Base-by-base conservation (phyloP, 106 monocot species). In the Acorus gramineus region DNA sequence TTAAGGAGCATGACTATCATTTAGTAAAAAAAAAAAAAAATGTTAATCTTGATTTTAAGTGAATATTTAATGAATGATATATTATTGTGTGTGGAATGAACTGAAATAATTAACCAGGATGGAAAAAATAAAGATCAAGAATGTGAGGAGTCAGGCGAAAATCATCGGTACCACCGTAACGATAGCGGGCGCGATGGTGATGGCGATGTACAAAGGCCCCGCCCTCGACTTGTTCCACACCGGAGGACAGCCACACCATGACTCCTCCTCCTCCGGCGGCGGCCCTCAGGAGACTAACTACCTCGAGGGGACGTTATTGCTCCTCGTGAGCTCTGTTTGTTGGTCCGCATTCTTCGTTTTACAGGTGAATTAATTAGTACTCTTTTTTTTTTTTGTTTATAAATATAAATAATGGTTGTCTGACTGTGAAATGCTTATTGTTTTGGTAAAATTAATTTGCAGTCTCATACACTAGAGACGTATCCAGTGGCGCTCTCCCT, bases 401-500 rank as follows among this genome's bases (percentile, higher is more conserved):
- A 2, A 51, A 11, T 13, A 51, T 7, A 65, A 51, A 51, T 8
- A 8, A 11, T 28, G 28, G 28, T 28, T 28, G 28, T 28, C 28
- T 28, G 28, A 28, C 28, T 28, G 28, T 28, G 28, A 28, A 28
- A 28, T 28, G 28, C 28, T 28, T 28, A 28, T 28, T 28, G 28
- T 28, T 28, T 28, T 28, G 28, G 28, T 28, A 28, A 28, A 28
- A 28, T 28, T 28, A 28, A 28, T 28, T 5, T 79, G 61, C 62
- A 93, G 93, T 71, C 88, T 11, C 65, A 83, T 46, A 85, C 82
- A 10, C 63, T 93, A 44, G 74, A 57, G 60, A 65, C 83, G 5
- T 93, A 85, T 56, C 93, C 93, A 4, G 85, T 85, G 3, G 85
- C 85, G 74, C 74, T 93, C 43, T 83, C 89, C 9, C 59, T 93